Base-by-base conservation (phyloP, 495 filamentous ascomycete genomes). In the Aspergillus avenaceus region DNA sequence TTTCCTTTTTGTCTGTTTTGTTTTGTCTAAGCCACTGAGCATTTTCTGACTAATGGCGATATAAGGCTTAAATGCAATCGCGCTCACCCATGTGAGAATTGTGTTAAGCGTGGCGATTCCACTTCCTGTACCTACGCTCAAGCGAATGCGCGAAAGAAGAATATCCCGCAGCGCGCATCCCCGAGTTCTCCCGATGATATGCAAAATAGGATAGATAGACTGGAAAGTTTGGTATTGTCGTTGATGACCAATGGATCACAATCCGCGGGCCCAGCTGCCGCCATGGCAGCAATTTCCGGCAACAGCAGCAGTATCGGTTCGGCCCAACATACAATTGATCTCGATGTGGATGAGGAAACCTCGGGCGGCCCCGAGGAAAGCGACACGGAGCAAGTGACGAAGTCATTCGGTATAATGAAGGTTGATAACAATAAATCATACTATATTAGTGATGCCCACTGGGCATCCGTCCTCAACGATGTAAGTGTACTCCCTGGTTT, bases 141-240 rank as follows among this genome's bases (percentile, higher is more conserved):
- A 51, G 81, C 86, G 18, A 79, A 80, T 34, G 79, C 74, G 37
- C 85, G 91, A 55, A 90, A 87, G 64, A 95, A 88, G 78, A 83
- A 84, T 60, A 69, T 79, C 47, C 68, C 80, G 63, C 80, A 81
- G 49, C 70, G 76, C 47, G 67, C 71, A 54, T 72, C 81, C 61
- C 71, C 75, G 56, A 72, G 79, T 45, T 76, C 86, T 12, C 83
- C 93, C 23, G 92, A 96, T 78, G 93, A 97, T 67, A 99, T 99
- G 93, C 93, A 99, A 71, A 95, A 91, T 61, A 87, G 93, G 64
- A 99, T 99, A 69, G 90, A 99, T 72, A 85, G 93, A 56, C 71
- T 99, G 56, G 93, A 99, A 79, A 87, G 91, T 45, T 73, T 99
- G 62, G 93, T 99, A 45, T 67, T 99, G 45, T 95, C 90, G 3